Evolutionary conservation across 23 red algal genomes (phyloP), one percentile per base, ranked within the genome.

Genomic region (Gracilaria caudata): DNA sequence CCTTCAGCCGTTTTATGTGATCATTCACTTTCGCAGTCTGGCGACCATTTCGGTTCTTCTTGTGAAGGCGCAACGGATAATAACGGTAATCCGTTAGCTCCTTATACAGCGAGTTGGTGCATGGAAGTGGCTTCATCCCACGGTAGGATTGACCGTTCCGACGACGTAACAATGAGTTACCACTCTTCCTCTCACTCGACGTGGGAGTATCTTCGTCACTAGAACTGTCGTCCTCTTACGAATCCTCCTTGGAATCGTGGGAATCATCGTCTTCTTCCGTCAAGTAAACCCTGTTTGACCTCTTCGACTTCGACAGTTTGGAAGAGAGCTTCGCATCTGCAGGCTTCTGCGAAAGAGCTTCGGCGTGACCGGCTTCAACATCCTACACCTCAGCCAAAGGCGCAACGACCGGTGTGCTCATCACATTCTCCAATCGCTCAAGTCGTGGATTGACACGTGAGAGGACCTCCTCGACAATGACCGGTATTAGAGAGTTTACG

Each of bases 391-490:
- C 51, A 0, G 45, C 6, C 6, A 17, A 1, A 44, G 7, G 24
- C 0, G 9, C 25, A 6, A 8, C 40, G 7, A 53, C 16, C 51
- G 74, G 45, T 53, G 37, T 8, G 43, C n/a, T 53, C 45, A 79
- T 45, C 29, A 44, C 72, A 34, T 45, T 51, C 12, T 77, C 36
- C 7, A 77, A 0, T 3, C 72, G 34, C 36, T 77, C 72, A 7
- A 45, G 0, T 0, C 36, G 34, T 10, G 36, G 72, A 0, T 77
- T 77, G 7, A 77, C 72, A 51, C 72, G 72, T 35, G 72, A 40
- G 72, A 77, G 35, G 72, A 44, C 38, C 37, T 46, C 38, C 72
- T 77, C 36, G 36, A 77, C 72, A 77, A 12, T 77, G 72, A 77
- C 72, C 29, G 0, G 72, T 21, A 65, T 28, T 65, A 65, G 60